Conservation (phyloP, 2,329 filamentous ascomycete species). For the Hypoxylon sp. region DNA sequence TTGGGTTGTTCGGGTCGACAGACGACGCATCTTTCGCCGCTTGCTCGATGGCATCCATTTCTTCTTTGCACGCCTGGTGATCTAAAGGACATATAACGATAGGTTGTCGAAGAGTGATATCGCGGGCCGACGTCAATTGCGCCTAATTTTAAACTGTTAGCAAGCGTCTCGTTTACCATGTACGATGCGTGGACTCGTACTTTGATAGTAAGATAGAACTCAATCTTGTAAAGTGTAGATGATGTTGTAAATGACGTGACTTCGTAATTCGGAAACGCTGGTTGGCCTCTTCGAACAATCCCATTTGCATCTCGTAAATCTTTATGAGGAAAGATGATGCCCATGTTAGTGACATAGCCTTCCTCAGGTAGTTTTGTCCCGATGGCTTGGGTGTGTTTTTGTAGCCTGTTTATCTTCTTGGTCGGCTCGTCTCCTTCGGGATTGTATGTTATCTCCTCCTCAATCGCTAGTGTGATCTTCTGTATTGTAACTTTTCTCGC, state of each 20-base stretch:
- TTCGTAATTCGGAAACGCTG: slow-evolving; percentile 88
- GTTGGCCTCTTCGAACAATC: slow-evolving; percentile 82
- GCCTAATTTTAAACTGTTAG: slow-evolving; percentile 65
- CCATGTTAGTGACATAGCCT: slow-evolving; percentile 92
- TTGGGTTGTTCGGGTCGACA: slow-evolving; percentile 88
- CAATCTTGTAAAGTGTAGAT: slow-evolving; percentile 95
- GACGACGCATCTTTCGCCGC: slow-evolving; percentile 91
- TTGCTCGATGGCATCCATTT: slow-evolving; percentile 98
- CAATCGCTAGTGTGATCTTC: slow-evolving; percentile 91
- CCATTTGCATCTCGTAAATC: slow-evolving; percentile 88
- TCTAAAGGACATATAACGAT: slow-evolving; percentile 97
- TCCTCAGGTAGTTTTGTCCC: slow-evolving; percentile 87
- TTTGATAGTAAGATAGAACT: slow-evolving; percentile 95
- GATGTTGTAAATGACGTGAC: slow-evolving; percentile 93
- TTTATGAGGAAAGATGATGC: slow-evolving; percentile 88
- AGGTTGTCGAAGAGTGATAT: slow-evolving; percentile 87
- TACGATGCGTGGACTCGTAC: slow-evolving; percentile 69
- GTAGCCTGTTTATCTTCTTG: slow-evolving; percentile 86
- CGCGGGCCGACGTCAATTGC: slow-evolving; percentile 84
- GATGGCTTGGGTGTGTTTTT: slow-evolving; percentile 82
- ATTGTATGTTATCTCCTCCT: slow-evolving; percentile 99
- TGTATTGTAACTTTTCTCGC: slow-evolving; percentile 92
- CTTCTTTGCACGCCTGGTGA: slow-evolving; percentile 94
- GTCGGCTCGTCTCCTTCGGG: slow-evolving; percentile 95
- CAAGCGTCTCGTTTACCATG: no score